Conservation (phyloP, 2,329 filamentous ascomycete species). For the Juglanconis oblonga region DNA sequence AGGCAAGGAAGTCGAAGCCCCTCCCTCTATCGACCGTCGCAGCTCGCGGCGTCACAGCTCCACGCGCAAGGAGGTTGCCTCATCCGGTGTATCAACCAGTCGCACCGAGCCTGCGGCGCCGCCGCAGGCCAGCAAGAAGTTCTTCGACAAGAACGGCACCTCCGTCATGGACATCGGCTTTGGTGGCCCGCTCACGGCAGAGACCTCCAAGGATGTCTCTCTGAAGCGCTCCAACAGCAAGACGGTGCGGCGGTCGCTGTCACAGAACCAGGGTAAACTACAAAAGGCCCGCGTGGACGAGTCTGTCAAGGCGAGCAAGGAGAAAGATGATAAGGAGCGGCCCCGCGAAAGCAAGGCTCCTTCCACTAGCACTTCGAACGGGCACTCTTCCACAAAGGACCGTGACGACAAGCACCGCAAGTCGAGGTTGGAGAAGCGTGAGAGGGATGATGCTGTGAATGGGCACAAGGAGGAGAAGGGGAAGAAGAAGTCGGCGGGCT, state of each 20-base stretch:
- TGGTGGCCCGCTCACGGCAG: constrained; percentile 18
- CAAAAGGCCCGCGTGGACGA: constrained; percentile 24
- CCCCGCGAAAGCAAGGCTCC: not conserved
- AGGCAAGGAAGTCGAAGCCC: constrained; percentile 31
- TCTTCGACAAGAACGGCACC: constrained; percentile 39
- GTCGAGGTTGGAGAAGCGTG: constrained; percentile 15
- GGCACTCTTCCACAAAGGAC: not conserved
- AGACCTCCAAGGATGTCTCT: not conserved
- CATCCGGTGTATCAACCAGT: constrained; percentile 21
- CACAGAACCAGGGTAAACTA: constrained; percentile 24
- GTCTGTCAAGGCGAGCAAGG: constrained; percentile 10
- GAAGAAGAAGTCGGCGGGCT: constrained; percentile 16
- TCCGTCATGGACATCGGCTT: constrained; percentile 27
- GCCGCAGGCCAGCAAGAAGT: constrained; percentile 33
- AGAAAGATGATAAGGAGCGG: not conserved
- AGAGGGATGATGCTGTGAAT: constrained; percentile 14
- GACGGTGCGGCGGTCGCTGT: constrained; percentile 27
- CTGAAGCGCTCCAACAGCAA: constrained; percentile 14
- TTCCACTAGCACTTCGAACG: not conserved
- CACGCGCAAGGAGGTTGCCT: constrained; percentile 29
- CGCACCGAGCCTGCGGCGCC: constrained; percentile 28
- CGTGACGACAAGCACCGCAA: constrained; percentile 18
- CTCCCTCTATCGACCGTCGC: constrained; percentile 31
- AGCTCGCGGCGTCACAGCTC: constrained; percentile 41
- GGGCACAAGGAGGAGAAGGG: constrained; percentile 14